Evolutionary conservation across 2,329 filamentous ascomycete species (phyloP), one percentile per base, ranked within the genome.

Genomic region (Cercospora zeina): DNA sequence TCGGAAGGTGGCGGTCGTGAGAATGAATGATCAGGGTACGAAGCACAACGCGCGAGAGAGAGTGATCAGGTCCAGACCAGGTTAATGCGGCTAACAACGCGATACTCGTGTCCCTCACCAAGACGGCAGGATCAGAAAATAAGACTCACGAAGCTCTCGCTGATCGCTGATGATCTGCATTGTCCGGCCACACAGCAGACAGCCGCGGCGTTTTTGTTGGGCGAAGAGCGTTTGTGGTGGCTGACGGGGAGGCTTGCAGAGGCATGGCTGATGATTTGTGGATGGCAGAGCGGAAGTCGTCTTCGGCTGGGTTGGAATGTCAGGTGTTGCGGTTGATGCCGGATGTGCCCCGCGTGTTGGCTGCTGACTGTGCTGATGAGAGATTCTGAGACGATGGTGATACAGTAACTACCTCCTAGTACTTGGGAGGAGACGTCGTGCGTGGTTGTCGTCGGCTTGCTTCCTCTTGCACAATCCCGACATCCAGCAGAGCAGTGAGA

Each of bases 121-220:
- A 51, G 47, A 16, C 47, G 24, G 24, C 47, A 33, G 47, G 47
- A 51, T 51, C 47, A 51, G 47, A 51, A 33, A 51, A 51, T 31
- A 51, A 51, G 47, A 51, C 13, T 16, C 24, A 27, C 47, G 47
- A 51, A 51, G 47, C 47, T 51, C 30, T 11, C 13, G 24, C 47
- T n/a, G 47, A 51, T 51, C 47, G 47, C 47, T 51, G 24, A 24
- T 10, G 47, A 51, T 51, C 47, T 51, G 47, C 47, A 51, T 51
- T 24, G 24, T 51, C 47, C 47, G 47, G 47, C 47, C 47, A 51
- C 47, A 51, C 47, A 51, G 24, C 47, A 45, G 19, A 45, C 21
- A 16, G 39, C 39, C 39, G 39, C 39, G 39, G 39, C 16, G 21
- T 4, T 21, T 45, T 36, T 19, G 37, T 16, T 45, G 39, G 16